phyloP scores from a whole-genome alignment of 768 basidiomycete species.

The Sutorius australiensis region DNA sequence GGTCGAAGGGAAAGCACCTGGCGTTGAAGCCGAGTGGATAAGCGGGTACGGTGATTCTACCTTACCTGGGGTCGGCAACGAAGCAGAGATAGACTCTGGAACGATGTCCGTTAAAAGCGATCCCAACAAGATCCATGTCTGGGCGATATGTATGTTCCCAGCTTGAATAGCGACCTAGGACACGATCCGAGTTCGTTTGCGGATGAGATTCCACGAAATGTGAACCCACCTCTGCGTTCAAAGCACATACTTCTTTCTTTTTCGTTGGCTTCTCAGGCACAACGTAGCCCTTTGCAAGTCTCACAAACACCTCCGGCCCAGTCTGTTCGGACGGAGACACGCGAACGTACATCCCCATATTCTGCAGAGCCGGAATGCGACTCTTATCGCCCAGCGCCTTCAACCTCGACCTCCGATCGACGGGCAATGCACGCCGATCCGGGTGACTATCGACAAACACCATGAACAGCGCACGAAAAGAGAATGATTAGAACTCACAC shows the following conservation, averaged over 20 bases:
- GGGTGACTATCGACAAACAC: constrained; percentile 34
- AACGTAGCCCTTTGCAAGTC: constrained; percentile 61
- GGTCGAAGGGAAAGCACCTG: constrained; percentile 35
- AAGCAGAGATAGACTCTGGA: constrained; percentile 34
- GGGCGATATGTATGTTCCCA: constrained; percentile 52
- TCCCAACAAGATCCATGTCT: constrained; percentile 64
- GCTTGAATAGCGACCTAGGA: constrained; percentile 55
- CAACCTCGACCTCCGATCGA: constrained; percentile 32
- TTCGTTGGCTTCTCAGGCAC: constrained; percentile 40
- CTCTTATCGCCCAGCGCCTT: constrained; percentile 62
- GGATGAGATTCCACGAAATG: background rate
- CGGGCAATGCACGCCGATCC: constrained; percentile 20
- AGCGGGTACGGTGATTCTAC: constrained; percentile 26
- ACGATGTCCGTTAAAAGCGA: constrained; percentile 51
- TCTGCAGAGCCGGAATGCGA: constrained; percentile 51
- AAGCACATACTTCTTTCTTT: constrained; percentile 43
- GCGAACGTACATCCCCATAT: constrained; percentile 47
- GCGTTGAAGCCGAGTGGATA: constrained; percentile 40
- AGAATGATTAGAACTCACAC: constrained; percentile 43
- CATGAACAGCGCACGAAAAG: background rate
- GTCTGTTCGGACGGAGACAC: constrained; percentile 17
- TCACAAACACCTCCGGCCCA: constrained; percentile 42
- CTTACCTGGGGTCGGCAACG: constrained; percentile 19
- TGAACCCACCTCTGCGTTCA: constrained; percentile 54
- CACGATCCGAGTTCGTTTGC: background rate